A percentile compares a stretch with the other conserved stretches of the same genome.
phyloP scores from a whole-genome alignment of 2,329 filamentous ascomycete genomes.

The Rutstroemia sp. region DNA sequence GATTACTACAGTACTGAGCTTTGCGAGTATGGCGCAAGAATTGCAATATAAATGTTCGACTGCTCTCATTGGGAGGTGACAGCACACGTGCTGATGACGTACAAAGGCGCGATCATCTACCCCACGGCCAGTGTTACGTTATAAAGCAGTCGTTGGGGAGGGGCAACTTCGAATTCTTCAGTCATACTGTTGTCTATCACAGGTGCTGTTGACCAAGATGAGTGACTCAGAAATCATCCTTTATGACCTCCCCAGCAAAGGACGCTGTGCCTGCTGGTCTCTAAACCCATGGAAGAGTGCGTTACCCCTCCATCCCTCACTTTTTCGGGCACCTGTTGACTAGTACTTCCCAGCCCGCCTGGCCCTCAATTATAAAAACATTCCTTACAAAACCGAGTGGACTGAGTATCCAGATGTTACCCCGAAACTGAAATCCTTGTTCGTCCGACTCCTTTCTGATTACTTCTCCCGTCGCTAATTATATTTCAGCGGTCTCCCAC shows the following conservation, averaged over 20 bases:
- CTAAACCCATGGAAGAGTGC: slow-evolving; percentile 66
- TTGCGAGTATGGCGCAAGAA: no score
- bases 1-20: no score
- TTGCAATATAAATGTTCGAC: no score
- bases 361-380: slow-evolving; percentile 57
- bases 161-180: neutral
- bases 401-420: slow-evolving; percentile 61
- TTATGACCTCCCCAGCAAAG: slow-evolving; percentile 55
- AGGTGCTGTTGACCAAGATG: neutral
- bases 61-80: no score
- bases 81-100: no score
- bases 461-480: neutral
- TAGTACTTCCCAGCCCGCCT: slow-evolving; percentile 39
- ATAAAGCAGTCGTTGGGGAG: no score
- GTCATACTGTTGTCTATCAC: neutral
- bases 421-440: slow-evolving; percentile 48
- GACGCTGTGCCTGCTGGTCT: slow-evolving; percentile 48
- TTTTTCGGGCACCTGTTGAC: neutral
- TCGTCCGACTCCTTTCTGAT: slow-evolving; percentile 20
- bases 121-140: no score
- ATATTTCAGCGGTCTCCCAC: slow-evolving; percentile 34
- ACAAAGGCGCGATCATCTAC: no score
- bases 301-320: neutral
- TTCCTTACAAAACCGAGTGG: slow-evolving; percentile 64
- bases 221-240: slow-evolving; percentile 37